phyloP scores from a whole-genome alignment of 106 monocot species.

The Allium cepa region DNA sequence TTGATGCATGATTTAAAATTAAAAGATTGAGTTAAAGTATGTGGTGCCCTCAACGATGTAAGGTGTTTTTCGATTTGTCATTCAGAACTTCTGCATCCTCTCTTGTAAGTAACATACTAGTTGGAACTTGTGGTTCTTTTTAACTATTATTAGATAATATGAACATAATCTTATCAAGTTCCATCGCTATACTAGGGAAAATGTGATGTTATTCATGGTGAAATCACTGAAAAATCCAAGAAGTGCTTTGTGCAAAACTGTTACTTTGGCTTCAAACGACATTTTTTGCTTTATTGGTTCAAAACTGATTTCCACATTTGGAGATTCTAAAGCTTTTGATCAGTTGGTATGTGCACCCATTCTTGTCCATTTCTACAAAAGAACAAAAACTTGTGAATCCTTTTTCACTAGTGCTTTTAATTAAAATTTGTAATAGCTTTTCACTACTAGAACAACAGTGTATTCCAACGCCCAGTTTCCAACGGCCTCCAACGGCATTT shows the following conservation, averaged over 20 bases:
- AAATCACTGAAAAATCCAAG: constrained; percentile 84
- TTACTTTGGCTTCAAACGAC: constrained; percentile 71
- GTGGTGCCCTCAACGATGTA: constrained; percentile 69
- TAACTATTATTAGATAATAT: background rate
- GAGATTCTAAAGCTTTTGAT: constrained; percentile 39
- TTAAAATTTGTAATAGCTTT: constrained; percentile 28
- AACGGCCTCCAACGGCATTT: too few species aligned
- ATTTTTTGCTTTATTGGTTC: constrained; percentile 48
- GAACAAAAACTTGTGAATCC: background rate
- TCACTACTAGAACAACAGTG: background rate
- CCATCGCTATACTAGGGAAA: constrained; percentile 24
- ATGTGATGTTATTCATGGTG: constrained; percentile 46
- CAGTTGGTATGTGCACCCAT: constrained; percentile 32
- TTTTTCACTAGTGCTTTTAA: background rate
- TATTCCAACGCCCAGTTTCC: too few species aligned
- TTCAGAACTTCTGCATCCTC: constrained; percentile 39
- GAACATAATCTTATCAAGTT: too few species aligned
- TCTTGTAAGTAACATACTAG: constrained; percentile 39
- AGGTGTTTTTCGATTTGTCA: constrained; percentile 57
- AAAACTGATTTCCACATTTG: constrained; percentile 14
- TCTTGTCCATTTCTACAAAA: background rate
- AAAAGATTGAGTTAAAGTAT: constrained; percentile 57
- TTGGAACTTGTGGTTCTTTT: background rate
- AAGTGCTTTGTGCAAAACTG: constrained; percentile 77
- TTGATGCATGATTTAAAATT: constrained; percentile 59